Evolutionary conservation across 306 rosid species (phyloP).

Genomic region (Urtica urens): DNA sequence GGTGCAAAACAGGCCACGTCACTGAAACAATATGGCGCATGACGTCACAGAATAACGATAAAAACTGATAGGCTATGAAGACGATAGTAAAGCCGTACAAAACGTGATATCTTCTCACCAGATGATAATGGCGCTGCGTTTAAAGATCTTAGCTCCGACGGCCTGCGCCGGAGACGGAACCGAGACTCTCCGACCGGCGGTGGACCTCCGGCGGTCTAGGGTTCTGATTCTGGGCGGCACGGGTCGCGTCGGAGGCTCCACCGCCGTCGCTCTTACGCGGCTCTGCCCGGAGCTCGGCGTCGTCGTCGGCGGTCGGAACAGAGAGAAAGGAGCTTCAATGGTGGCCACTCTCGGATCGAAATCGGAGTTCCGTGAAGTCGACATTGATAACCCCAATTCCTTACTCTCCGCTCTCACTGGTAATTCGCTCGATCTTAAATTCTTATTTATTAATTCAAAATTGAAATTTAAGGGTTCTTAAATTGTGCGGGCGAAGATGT

Average conservation of each 20-base stretch:
- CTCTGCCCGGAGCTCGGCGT: conserved; percentile 58
- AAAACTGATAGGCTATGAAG: conserved; percentile 14
- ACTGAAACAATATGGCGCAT: conserved; percentile 5
- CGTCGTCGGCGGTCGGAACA: conserved; percentile 68
- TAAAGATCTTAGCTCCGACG: conserved; percentile 17
- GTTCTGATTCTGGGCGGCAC: conserved; percentile 86
- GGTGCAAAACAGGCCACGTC: conserved; percentile 21
- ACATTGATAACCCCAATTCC: conserved; percentile 37
- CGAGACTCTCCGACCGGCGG: conserved; percentile 17
- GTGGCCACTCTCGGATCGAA: conserved; percentile 49
- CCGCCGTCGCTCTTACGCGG: conserved; percentile 66
- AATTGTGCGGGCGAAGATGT: conserved; percentile 35
- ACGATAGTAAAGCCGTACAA: too few species aligned
- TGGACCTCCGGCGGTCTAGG: conserved; percentile 43
- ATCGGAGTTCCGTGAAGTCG: conserved; percentile 51
- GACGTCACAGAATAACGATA: conserved; percentile 19
- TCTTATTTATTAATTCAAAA: background rate
- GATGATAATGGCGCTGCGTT: conserved; percentile 28
- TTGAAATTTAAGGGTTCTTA: background rate
- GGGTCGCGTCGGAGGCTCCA: conserved; percentile 91
- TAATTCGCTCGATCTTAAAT: conserved; percentile 18
- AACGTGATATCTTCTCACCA: background rate
- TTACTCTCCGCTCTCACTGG: conserved; percentile 54
- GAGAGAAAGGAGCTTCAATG: conserved; percentile 64
- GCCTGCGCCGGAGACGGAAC: conserved; percentile 18